Base-by-base conservation (phyloP, 148 eudicot species). In the Arctostaphylos glauca region DNA sequence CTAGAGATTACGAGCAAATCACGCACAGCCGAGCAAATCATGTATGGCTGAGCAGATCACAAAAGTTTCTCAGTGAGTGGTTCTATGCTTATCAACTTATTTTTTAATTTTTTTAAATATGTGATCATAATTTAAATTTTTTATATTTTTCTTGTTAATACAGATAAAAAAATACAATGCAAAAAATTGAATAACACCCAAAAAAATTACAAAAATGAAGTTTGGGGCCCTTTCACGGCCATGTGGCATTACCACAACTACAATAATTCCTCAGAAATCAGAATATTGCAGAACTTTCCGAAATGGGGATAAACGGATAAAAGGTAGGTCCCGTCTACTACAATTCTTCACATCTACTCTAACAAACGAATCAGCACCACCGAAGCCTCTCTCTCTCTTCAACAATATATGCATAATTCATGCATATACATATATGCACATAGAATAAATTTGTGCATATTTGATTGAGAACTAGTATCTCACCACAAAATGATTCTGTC, bases 401-500 rank as follows among this genome's bases (percentile, higher is more conserved):
- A 13, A 25, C 43, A 62, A 62, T 21, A 31, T 31, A 31, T 50
- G 64, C 76, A 18, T 5, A 4, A 14, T 48, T 14, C 3, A 6
- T 5, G 46, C 18, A 31, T 3, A 43, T 16, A 41, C 74, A 31
- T 16, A 4, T 5, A 31, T 3, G 15, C 5, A 41, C 74, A 31
- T 16, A 4, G 23, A 72, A 38, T 21, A n/a, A 38, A 6, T 64
- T 23, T 23, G 21, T 8, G 6, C 38, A 21, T 3, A 64, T 5
- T 64, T 23, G 25, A 50, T 50, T 9, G 60, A 5, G 16, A 14
- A n/a, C 50, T 72, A 3, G 23, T 16, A 16, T 3, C 76, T 19
- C 9, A 62, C 68, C 8, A 70, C 31, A 52, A 3, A 14, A 84
- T 86, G 86, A 72, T 79, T 19, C 83, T 87, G 72, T 19, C 75